phyloP scores from a whole-genome alignment of 805 yeast genomes.

The Geotrichum ghanense region DNA sequence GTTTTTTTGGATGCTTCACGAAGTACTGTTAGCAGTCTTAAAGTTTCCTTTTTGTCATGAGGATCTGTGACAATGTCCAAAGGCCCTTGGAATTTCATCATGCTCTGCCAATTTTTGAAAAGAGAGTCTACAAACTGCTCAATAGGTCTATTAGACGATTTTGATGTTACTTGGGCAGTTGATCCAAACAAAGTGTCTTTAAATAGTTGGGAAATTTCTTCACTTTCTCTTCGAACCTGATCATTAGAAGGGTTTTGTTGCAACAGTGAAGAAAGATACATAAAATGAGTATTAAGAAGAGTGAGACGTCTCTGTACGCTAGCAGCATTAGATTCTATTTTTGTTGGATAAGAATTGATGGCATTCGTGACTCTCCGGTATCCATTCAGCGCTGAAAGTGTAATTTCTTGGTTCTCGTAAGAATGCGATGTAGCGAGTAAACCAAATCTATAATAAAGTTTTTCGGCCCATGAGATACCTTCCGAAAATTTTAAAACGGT shows the following conservation, averaged over 20 bases:
- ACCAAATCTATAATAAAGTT: conserved; percentile 21
- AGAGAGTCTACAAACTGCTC: conserved; percentile 15
- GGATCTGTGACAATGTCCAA: conserved; percentile 8
- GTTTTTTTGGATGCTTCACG: conserved; percentile 16
- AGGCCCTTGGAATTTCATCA: conserved; percentile 7
- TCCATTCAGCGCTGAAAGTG: conserved; percentile 10
- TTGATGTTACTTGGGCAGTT: conserved; percentile 13
- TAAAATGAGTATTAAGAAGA: conserved; percentile 8
- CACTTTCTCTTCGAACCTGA: conserved; percentile 7
- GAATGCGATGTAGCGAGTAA: conserved; percentile 7
- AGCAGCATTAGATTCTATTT: conserved; percentile 4
- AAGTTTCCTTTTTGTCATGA: conserved; percentile 9
- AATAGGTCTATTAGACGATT: conserved; percentile 13
- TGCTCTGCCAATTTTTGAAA: conserved; percentile 15
- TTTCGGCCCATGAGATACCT: conserved; percentile 31
- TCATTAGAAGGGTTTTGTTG: conserved; percentile 4
- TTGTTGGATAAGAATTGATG: neutral
- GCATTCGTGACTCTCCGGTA: conserved; percentile 8
- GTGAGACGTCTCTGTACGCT: conserved; percentile 6
- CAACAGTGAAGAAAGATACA: conserved; percentile 3
- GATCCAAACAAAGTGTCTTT: conserved; percentile 11
- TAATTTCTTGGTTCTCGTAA: conserved; percentile 8
- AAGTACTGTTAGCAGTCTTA: conserved; percentile 11
- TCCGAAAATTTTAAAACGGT: conserved; percentile 25
- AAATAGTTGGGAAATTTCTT: conserved; percentile 8